Conservation (phyloP, 1,139 yeast species). For the Kurtzmaniella quercitrusa region DNA sequence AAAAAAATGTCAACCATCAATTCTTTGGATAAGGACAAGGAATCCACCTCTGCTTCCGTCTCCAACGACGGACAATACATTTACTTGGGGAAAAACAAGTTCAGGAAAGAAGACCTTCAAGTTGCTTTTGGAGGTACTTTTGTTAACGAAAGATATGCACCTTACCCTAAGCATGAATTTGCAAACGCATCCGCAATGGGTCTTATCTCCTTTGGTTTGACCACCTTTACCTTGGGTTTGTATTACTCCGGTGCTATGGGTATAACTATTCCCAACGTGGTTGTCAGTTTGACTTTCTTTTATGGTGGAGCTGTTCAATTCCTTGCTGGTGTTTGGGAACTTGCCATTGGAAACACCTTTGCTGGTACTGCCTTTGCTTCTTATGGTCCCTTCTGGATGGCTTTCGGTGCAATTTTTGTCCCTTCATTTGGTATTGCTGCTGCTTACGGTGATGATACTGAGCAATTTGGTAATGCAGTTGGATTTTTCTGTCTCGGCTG, state of each 20-base stretch:
- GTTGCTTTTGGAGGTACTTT: conserved; percentile 24
- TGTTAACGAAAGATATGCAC: conserved; percentile 23
- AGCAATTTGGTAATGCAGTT: conserved; percentile 27
- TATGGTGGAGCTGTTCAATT: conserved; percentile 40
- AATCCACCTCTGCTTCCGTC: conserved; percentile 2
- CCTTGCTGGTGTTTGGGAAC: conserved; percentile 45
- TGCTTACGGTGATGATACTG: conserved; percentile 22
- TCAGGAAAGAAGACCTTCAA: conserved; percentile 5
- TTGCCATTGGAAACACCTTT: conserved; percentile 29
- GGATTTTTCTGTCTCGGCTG: conserved; percentile 34
- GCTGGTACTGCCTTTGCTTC: conserved; percentile 34
- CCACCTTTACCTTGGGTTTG: conserved; percentile 38
- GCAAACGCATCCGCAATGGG: conserved; percentile 33
- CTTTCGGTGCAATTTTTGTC: conserved; percentile 32
- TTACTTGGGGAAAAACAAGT: conserved; percentile 6
- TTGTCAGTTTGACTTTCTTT: conserved; percentile 49
- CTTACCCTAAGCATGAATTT: conserved; percentile 20
- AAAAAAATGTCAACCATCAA: neutral
- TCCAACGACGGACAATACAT: conserved; percentile 6
- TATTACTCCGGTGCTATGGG: conserved; percentile 52
- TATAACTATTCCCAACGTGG: conserved; percentile 42
- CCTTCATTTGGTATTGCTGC: conserved; percentile 29
- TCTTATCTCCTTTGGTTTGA: conserved; percentile 25
- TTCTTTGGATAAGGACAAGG: conserved; percentile 1
- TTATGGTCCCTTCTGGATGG: conserved; percentile 36